phyloP scores from a whole-genome alignment of 805 yeast species.

The Nakazawaea populi region DNA sequence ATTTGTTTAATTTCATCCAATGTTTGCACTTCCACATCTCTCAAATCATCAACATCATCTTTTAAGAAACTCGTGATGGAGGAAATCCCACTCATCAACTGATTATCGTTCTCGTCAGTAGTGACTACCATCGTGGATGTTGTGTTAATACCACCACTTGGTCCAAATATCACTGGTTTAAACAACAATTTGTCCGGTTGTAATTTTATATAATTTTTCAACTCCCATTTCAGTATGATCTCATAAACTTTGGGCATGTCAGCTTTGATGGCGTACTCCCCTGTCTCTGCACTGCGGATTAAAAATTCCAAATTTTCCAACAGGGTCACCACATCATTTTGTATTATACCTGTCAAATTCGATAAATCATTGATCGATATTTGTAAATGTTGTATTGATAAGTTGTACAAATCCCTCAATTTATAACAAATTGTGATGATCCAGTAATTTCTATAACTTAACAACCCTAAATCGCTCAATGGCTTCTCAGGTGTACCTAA shows the following conservation, averaged over 20 bases:
- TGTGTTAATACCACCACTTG: constrained; percentile 78
- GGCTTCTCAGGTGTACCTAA: constrained; percentile 97
- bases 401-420: constrained; percentile 21
- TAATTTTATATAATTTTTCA: constrained; percentile 46
- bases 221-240: constrained; percentile 44
- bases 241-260: constrained; percentile 37
- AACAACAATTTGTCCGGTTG: constrained; percentile 55
- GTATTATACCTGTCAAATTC: constrained; percentile 74
- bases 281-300: constrained; percentile 36
- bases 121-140: constrained; percentile 38
- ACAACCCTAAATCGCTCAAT: constrained; percentile 74
- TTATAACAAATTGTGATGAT: constrained; percentile 52
- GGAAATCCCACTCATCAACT: constrained; percentile 44
- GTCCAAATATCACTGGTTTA: constrained; percentile 82
- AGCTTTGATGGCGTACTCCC: constrained; percentile 47
- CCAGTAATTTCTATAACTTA: constrained; percentile 89
- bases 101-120: constrained; percentile 16
- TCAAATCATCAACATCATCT: constrained; percentile 63
- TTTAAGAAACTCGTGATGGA: constrained; percentile 53
- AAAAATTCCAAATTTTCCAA: constrained; percentile 71
- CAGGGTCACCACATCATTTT: constrained; percentile 83
- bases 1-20: constrained; percentile 35
- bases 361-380: constrained; percentile 59
- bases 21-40: constrained; percentile 53
- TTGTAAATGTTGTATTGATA: constrained; percentile 3